Evolutionary conservation across 352 stramenopile species (phyloP).

Genomic region (Pythium vanterpoolii): DNA sequence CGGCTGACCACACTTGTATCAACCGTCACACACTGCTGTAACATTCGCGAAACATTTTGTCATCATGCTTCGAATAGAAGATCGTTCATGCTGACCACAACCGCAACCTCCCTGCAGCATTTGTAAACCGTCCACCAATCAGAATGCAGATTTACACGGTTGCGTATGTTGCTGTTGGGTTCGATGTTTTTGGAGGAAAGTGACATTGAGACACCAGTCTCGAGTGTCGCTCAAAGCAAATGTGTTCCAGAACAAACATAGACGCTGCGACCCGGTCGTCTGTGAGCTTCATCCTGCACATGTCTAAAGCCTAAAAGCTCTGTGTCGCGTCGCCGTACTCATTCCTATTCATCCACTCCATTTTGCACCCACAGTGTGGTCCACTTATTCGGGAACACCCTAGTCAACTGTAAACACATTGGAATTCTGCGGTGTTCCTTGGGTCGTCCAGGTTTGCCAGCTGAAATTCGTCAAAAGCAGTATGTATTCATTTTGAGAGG

Average conservation of each 20-base stretch:
- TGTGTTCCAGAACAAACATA: constrained; percentile 9
- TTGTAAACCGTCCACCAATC: constrained; percentile 7
- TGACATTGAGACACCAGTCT: constrained; percentile 17
- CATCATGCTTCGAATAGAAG: constrained; percentile 2
- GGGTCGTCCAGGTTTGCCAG: neutral
- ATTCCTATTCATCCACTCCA: no score
- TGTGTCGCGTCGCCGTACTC: neutral
- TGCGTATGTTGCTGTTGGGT: neutral
- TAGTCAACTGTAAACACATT: no score
- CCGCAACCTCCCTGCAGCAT: neutral
- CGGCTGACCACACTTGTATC: constrained; percentile 11
- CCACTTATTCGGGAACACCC: no score
- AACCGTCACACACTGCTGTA: constrained; percentile 22
- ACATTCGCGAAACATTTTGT: constrained; percentile 25
- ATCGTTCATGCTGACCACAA: constrained; percentile 4
- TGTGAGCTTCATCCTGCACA: neutral
- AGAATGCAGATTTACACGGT: neutral
- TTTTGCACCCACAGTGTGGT: no score
- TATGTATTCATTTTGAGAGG: constrained; percentile 2
- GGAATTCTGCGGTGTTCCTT: constrained; percentile 19
- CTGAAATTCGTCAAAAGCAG: constrained; percentile 2
- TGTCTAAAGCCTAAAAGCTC: neutral
- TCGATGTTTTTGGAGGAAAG: constrained; percentile 1
- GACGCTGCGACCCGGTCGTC: constrained; percentile 4
- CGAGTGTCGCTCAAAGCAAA: constrained; percentile 8